A percentile compares a stretch with the other conserved stretches of the same genome.
Conservation (phyloP, 306 rosid species). For the Leucaena leucocephala region DNA sequence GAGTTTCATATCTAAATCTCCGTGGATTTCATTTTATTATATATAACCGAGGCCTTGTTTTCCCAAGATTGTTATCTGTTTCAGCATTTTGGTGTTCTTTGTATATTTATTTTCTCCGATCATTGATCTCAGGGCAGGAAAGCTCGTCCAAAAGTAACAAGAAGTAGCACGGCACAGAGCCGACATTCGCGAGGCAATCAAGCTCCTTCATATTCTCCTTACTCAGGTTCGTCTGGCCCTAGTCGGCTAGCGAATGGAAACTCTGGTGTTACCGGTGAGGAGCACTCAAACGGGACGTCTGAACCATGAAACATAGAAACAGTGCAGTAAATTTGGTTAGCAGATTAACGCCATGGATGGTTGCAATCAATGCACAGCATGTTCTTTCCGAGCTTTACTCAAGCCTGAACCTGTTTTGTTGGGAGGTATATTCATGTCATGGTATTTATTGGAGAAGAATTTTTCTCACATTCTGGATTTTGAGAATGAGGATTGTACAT, state of each 20-base stretch:
- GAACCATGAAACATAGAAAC: constrained; percentile 50
- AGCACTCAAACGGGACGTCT: constrained; percentile 68
- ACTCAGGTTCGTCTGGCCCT: constrained; percentile 57
- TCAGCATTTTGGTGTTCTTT: constrained; percentile 2
- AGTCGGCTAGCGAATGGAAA: constrained; percentile 79
- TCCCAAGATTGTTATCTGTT: not conserved
- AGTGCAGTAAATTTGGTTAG: constrained; percentile 22
- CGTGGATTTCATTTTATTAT: not conserved
- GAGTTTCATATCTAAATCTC: not conserved
- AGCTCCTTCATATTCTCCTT: constrained; percentile 60
- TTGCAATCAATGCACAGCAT: not conserved
- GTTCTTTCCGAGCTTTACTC: constrained; percentile 14
- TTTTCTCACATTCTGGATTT: not conserved
- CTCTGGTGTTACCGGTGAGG: constrained; percentile 66
- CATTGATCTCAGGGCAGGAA: constrained; percentile 75
- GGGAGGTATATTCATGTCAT: constrained; percentile 14
- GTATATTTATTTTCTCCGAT: not conserved
- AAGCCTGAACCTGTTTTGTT: constrained; percentile 26
- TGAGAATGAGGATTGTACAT: not conserved
- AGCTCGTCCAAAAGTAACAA: constrained; percentile 88
- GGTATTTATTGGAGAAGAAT: constrained; percentile 2
- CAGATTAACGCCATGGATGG: not conserved
- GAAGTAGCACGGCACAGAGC: constrained; percentile 87
- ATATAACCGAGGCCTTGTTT: constrained; percentile 7
- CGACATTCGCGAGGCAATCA: constrained; percentile 72